Conservation (phyloP, 1,139 yeast species). For the Blastobotrys malaysiensis region DNA sequence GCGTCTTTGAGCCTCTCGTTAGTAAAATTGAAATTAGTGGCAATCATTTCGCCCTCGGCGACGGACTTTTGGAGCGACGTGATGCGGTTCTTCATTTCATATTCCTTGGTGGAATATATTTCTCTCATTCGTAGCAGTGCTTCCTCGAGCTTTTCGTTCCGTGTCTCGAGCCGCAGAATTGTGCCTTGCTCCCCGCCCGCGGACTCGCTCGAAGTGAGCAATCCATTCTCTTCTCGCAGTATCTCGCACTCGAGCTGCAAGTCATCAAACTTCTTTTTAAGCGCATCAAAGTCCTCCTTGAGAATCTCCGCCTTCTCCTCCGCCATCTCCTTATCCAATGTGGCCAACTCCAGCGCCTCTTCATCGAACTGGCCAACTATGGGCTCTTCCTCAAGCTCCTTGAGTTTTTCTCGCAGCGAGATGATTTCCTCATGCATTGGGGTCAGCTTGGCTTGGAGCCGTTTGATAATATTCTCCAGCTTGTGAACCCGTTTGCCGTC, state of each 20-base stretch:
- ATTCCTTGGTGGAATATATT: conserved; percentile 35
- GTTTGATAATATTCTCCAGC: conserved; percentile 40
- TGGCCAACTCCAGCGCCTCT: conserved; percentile 47
- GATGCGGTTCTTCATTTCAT: conserved; percentile 40
- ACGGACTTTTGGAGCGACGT: conserved; percentile 28
- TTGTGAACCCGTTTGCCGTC: conserved; percentile 29
- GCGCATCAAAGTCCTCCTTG: conserved; percentile 27
- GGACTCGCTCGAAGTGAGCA: conserved; percentile 22
- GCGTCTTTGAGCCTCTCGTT: conserved; percentile 37
- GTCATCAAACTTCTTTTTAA: conserved; percentile 38
- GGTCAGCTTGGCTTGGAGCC: conserved; percentile 31
- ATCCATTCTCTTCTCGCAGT: conserved; percentile 44
- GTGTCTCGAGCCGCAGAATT: conserved; percentile 37
- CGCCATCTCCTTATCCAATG: conserved; percentile 51
- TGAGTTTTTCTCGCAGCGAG: conserved; percentile 24
- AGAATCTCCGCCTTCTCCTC: conserved; percentile 41
- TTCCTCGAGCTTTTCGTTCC: conserved; percentile 39
- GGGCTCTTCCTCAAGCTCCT: conserved; percentile 26
- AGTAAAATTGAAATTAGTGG: conserved; percentile 21
- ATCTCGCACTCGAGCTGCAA: conserved; percentile 40
- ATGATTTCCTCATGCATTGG: conserved; percentile 35
- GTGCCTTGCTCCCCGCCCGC: conserved; percentile 24
- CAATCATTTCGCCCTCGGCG: conserved; percentile 9
- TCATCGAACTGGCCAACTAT: conserved; percentile 29
- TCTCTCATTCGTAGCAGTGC: conserved; percentile 36